phyloP scores from a whole-genome alignment of 768 basidiomycete genomes.

The Tulasnella sp. region DNA sequence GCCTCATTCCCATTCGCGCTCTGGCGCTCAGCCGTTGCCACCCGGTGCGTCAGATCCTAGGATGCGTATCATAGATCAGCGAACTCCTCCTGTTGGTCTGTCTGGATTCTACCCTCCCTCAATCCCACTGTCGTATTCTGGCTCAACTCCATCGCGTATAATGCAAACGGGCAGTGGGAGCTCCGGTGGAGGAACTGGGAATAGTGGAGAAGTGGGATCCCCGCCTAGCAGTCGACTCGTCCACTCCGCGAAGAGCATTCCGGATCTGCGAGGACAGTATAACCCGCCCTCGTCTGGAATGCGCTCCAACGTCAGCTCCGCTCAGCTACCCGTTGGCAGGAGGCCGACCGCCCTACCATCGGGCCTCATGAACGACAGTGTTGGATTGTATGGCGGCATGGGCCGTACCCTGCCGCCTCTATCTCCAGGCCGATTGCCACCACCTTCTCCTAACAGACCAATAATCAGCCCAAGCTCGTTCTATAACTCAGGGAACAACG shows the following conservation, averaged over 20 bases:
- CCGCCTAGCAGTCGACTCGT: not conserved
- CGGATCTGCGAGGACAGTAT: constrained; percentile 1
- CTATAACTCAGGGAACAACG: not conserved
- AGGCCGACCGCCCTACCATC: not conserved
- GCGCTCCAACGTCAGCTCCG: not conserved
- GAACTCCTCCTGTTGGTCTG: not conserved
- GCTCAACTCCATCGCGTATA: too few relatives aligned
- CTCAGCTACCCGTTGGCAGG: not conserved
- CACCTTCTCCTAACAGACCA: not conserved
- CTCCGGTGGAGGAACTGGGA: too few relatives aligned
- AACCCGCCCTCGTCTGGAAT: not conserved
- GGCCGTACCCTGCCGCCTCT: not conserved
- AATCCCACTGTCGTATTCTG: not conserved
- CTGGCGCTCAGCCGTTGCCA: not conserved
- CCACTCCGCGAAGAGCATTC: not conserved
- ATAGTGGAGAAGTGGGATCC: too few relatives aligned
- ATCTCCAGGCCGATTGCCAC: not conserved
- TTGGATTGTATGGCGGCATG: not conserved
- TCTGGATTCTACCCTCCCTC: constrained; percentile 5
- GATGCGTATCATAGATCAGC: constrained; percentile 7
- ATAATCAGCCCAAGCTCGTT: not conserved
- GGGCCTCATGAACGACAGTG: not conserved
- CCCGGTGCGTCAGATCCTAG: constrained; percentile 13
- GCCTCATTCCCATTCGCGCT: not conserved
- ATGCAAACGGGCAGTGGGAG: too few relatives aligned